A percentile compares a stretch with the other conserved stretches of the same genome.
Conservation (phyloP, 2,329 filamentous ascomycete species). For the Venturiaceae sp. region DNA sequence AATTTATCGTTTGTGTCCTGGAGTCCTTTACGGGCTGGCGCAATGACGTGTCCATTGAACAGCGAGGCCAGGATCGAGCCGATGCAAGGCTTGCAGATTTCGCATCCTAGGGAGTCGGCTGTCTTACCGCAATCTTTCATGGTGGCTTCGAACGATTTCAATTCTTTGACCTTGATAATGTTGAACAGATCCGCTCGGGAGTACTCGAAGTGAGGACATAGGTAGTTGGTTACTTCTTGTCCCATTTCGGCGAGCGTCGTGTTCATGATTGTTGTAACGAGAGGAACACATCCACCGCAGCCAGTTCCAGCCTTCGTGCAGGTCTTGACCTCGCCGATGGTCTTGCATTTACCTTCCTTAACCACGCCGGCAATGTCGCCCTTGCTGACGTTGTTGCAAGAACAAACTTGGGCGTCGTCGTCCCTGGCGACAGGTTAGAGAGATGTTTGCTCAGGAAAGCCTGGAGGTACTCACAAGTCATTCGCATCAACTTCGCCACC, state of each 20-base stretch:
- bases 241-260: constrained; percentile 77
- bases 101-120: constrained; percentile 65
- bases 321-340: constrained; percentile 71
- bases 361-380: constrained; percentile 64
- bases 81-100: constrained; percentile 75
- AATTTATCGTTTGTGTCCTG: constrained; percentile 89
- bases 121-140: constrained; percentile 66
- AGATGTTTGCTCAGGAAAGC: background rate
- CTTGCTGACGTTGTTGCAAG: constrained; percentile 87
- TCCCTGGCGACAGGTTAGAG: constrained; percentile 30
- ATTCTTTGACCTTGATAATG: constrained; percentile 71
- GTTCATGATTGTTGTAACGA: constrained; percentile 85
- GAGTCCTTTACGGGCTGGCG: constrained; percentile 58
- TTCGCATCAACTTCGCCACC: constrained; percentile 67
- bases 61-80: constrained; percentile 72
- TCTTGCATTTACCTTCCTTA: constrained; percentile 72
- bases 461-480: constrained; percentile 46
- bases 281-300: constrained; percentile 81
- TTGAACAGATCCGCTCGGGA: constrained; percentile 88
- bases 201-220: constrained; percentile 77
- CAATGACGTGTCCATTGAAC: constrained; percentile 76
- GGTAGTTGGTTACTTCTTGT: constrained; percentile 73
- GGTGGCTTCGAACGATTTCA: constrained; percentile 62
- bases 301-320: constrained; percentile 92
- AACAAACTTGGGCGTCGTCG: constrained; percentile 83